Base-by-base conservation (phyloP, 106 monocot species). In the Apostasia ramifera region DNA sequence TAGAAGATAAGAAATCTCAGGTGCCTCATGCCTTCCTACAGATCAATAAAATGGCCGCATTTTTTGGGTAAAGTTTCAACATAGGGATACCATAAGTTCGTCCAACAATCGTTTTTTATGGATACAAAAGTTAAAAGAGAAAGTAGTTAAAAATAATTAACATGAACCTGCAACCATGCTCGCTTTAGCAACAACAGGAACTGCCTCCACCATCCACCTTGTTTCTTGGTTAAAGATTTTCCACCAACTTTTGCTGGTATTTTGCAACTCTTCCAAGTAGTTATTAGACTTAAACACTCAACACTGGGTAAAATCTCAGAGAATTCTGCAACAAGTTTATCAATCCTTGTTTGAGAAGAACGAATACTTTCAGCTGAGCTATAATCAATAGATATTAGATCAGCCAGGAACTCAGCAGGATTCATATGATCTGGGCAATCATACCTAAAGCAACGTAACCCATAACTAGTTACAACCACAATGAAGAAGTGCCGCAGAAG, bases 331-430 rank as follows among this genome's bases (percentile, higher is more conserved):
- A 95, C 59, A 68, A 95, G 80, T 62, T 89, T 77, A 77, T 92
- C 88, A 64, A 95, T 92, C 72, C 81, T 89, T 67, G 81, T 81
- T 58, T 77, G 83, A 0, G 92, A 86, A 69, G 80, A 74, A 61
- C 78, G 68, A 12, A 92, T 89, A 77, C 72, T 89, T 89, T 84
- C 86, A 74, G 95, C 78, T 68, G 86, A 89, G 41, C 81, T 81
- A 77, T 92, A 95, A 77, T 95, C 91, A 67, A 92, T 49, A 10
- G 95, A 95, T 78, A 95, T 95, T 53, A 95, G 84, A 82, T 95
- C 91, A 49, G 89, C 89, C 58, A 95, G 73, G 76, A 95, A 95
- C 55, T 95, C 95, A 56, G 91, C 91, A 68, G 95, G 95, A 61
- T 95, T 95, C 59, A 74, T 82, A 82, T 95, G 95, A 45, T 86